Evolutionary conservation across 129 eudicot genomes (phyloP).

Genomic region (Heracleum sosnowskyi): DNA sequence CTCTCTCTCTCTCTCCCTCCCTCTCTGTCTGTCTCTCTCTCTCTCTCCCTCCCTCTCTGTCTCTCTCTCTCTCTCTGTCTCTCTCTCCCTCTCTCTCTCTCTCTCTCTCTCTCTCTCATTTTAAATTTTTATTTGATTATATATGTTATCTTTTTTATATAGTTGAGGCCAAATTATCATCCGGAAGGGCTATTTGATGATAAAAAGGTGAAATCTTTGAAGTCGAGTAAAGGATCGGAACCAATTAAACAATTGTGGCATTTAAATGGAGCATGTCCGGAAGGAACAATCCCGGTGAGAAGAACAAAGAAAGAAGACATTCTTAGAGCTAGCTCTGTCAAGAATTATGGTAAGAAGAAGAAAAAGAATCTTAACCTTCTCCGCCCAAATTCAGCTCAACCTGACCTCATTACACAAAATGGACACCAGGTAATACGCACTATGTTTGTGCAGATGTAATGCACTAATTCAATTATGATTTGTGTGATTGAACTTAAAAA

Average conservation of each 20-base stretch:
- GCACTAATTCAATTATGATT: background rate
- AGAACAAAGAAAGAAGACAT: constrained; percentile 73
- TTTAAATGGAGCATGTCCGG: constrained; percentile 50
- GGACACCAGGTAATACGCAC: constrained; percentile 61
- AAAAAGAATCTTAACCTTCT: constrained; percentile 22
- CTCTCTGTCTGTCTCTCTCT: background rate
- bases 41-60: background rate
- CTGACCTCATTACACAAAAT: constrained; percentile 51
- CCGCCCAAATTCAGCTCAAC: constrained; percentile 53
- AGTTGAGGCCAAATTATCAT: constrained; percentile 70
- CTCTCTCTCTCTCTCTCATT: background rate
- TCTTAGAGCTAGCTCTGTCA: constrained; percentile 60
- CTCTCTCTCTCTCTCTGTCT: background rate
- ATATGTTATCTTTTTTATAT: background rate
- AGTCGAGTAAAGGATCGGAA: constrained; percentile 17
- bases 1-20: background rate
- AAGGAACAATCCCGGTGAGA: constrained; percentile 67
- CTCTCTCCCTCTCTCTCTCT: background rate
- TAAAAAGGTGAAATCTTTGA: constrained; percentile 24
- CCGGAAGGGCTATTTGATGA: constrained; percentile 56
- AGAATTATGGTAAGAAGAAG: constrained; percentile 67
- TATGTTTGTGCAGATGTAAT: background rate
- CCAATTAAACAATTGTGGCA: constrained; percentile 68
- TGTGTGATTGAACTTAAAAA: background rate
- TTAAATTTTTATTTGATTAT: background rate